A percentile compares a stretch with the other conserved stretches of the same genome.
Conservation (phyloP, 2,329 filamentous ascomycete species). For the Colletotrichum sansevieriae region DNA sequence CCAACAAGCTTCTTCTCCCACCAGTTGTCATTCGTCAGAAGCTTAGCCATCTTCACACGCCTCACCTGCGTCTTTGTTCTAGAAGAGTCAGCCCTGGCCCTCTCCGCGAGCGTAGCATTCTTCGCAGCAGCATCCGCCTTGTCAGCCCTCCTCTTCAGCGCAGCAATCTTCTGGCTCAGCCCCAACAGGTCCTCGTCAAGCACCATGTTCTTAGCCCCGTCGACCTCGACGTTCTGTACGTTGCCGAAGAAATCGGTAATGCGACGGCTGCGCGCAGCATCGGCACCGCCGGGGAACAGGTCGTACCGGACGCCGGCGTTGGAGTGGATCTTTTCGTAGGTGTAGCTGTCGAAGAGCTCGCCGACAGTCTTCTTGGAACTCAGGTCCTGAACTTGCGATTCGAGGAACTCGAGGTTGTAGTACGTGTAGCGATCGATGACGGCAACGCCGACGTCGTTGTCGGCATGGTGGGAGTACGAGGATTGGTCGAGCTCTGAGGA, state of each 20-base stretch:
- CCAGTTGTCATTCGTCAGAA: slow-evolving; percentile 75
- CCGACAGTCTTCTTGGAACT: slow-evolving; percentile 91
- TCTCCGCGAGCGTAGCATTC: slow-evolving; percentile 39
- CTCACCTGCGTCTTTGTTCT: slow-evolving; percentile 42
- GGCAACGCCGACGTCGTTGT: slow-evolving; percentile 97
- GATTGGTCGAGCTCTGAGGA: slow-evolving; percentile 96
- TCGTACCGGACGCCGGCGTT: slow-evolving; percentile 94
- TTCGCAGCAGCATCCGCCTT: slow-evolving; percentile 54
- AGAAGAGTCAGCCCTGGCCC: slow-evolving; percentile 23
- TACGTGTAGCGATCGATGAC: slow-evolving; percentile 99
- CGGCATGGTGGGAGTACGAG: slow-evolving; percentile 96
- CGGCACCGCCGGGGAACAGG: slow-evolving; percentile 88
- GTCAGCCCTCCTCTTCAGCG: slow-evolving; percentile 63
- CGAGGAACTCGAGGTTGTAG: slow-evolving; percentile 97
- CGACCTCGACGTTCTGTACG: slow-evolving; percentile 95
- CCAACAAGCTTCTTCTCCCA: slow-evolving; percentile 75
- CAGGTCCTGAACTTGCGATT: slow-evolving; percentile 87
- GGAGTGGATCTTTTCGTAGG: slow-evolving; percentile 93
- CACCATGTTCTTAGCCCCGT: slow-evolving; percentile 69
- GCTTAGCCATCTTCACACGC: slow-evolving; percentile 58
- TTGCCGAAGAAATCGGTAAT: slow-evolving; percentile 99
- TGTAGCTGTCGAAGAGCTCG: slow-evolving; percentile 96
- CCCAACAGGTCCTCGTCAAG: slow-evolving; percentile 81
- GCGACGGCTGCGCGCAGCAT: slow-evolving; percentile 80
- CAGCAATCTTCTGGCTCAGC: slow-evolving; percentile 76